Base-by-base conservation (phyloP, 2,329 filamentous ascomycete genomes). In the Epichloe sp. region DNA sequence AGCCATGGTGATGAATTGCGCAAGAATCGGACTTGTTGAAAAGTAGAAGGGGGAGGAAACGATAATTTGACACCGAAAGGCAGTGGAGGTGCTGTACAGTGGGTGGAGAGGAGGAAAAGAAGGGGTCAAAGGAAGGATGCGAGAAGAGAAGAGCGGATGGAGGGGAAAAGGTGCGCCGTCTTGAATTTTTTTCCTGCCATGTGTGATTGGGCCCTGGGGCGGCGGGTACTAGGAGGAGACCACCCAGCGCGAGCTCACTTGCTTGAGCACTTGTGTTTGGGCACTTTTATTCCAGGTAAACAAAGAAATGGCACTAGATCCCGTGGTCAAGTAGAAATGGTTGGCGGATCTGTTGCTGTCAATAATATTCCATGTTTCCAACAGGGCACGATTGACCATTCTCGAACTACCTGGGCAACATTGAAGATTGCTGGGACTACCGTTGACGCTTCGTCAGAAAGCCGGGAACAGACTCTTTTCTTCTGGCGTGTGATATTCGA, bases 1-100 rank as follows among this genome's bases (percentile, higher is more conserved):
- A 62, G 77, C 68, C 78, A 81, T 81, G 63, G 69, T 78, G 76
- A 73, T 66, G 66, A 66, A 67, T 68, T 71, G 64, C 60, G 62
- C 65, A 63, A 65, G 61, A 64, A 57, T 57, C 57, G 60, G 61
- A 12, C 56, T 64, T 59, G 57, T 58, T 38, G 40, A 35, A 41
- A 56, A 56, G 56, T 55, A 61, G 57, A 56, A 56, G 60, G 56
- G 55, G 58, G 53, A 58, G 55, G 58, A 54, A 56, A 53, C 54
- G 57, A 55, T 51, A 53, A 54, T 52, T 51, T 58, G 60, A 59
- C 53, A 49, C 45, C 47, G 47, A 51, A 44, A 51, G 48, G 48
- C 48, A 53, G 43, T 58, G 56, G 56, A 58, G 54, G 52, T 58
- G 55, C 48, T 53, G 50, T 46, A 53, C 52, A 55, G 54, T 53